Evolutionary conservation across 805 yeast species (phyloP).

Genomic region (Kuraishia ogatae): DNA sequence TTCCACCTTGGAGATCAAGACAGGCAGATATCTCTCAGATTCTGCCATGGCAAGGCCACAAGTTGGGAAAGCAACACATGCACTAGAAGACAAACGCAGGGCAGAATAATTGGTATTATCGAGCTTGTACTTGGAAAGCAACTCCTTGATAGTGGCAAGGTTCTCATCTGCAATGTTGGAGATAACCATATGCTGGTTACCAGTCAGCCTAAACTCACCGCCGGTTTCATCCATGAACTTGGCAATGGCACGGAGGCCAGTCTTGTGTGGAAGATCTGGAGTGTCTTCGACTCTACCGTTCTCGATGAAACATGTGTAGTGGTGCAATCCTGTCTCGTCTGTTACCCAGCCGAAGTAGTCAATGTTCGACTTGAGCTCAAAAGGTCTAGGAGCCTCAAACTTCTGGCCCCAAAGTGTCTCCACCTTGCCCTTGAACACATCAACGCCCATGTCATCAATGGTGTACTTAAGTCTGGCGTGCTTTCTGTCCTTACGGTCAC

Average conservation of each 20-base stretch:
- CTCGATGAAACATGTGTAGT: constrained; percentile 90
- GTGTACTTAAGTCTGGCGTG: constrained; percentile 98
- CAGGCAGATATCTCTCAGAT: constrained; percentile 88
- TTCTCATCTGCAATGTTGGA: constrained; percentile 67
- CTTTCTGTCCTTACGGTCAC: constrained; percentile 93
- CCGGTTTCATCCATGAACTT: constrained; percentile 43
- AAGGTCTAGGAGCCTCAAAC: constrained; percentile 64
- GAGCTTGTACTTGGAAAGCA: constrained; percentile 66
- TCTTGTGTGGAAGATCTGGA: constrained; percentile 80
- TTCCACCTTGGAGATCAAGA: constrained; percentile 72
- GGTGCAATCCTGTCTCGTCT: constrained; percentile 78
- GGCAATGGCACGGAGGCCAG: constrained; percentile 78
- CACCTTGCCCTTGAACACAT: constrained; percentile 66
- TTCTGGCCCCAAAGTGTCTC: constrained; percentile 76
- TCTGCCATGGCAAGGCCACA: constrained; percentile 99
- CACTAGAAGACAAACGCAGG: constrained; percentile 82
- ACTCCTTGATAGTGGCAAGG: constrained; percentile 47
- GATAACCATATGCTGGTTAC: constrained; percentile 86
- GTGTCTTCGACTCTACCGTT: constrained; percentile 96
- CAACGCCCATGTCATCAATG: constrained; percentile 88
- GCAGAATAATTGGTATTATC: constrained; percentile 81
- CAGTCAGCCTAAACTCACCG: constrained; percentile 89
- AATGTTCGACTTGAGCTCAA: constrained; percentile 75
- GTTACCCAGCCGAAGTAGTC: constrained; percentile 93
- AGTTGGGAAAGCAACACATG: constrained; percentile 97